phyloP scores from a whole-genome alignment of 805 yeast genomes.

The Saccharomycopsis microspora region DNA sequence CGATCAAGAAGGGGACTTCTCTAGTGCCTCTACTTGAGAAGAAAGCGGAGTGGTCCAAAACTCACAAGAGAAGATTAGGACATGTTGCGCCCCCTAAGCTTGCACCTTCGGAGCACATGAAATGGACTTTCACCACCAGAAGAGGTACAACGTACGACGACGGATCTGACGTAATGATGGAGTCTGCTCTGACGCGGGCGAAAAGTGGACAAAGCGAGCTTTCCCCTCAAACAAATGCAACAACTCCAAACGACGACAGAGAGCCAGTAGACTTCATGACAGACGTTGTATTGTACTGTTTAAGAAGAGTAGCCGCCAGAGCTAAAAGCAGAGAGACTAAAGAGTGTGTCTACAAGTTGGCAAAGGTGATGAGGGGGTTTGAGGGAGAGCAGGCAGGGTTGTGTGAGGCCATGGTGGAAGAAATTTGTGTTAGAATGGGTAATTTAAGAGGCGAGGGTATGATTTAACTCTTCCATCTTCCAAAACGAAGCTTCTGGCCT shows the following conservation, averaged over 20 bases:
- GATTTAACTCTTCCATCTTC: neutral
- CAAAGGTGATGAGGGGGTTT: constrained; percentile 28
- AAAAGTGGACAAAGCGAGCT: neutral
- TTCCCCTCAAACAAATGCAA: constrained; percentile 10
- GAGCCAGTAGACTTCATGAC: constrained; percentile 26
- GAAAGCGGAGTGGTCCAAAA: constrained; percentile 26
- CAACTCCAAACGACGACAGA: constrained; percentile 12
- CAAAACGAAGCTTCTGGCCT: neutral
- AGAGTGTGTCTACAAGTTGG: constrained; percentile 31
- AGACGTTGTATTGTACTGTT: constrained; percentile 32
- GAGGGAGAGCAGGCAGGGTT: constrained; percentile 54
- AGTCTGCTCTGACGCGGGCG: neutral
- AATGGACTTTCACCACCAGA: constrained; percentile 8
- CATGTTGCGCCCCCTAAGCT: neutral
- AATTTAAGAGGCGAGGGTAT: constrained; percentile 4
- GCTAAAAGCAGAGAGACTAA: constrained; percentile 41
- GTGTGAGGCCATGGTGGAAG: constrained; percentile 56
- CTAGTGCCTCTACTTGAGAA: constrained; percentile 27
- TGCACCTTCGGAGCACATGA: neutral
- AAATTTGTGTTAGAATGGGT: constrained; percentile 27
- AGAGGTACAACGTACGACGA: neutral
- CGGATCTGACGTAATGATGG: constrained; percentile 4
- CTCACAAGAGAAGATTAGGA: neutral
- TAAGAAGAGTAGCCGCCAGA: constrained; percentile 37
- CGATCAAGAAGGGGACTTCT: constrained; percentile 22